phyloP scores from a whole-genome alignment of 164 flowering plant genomes.

The Houttuynia cordata region DNA sequence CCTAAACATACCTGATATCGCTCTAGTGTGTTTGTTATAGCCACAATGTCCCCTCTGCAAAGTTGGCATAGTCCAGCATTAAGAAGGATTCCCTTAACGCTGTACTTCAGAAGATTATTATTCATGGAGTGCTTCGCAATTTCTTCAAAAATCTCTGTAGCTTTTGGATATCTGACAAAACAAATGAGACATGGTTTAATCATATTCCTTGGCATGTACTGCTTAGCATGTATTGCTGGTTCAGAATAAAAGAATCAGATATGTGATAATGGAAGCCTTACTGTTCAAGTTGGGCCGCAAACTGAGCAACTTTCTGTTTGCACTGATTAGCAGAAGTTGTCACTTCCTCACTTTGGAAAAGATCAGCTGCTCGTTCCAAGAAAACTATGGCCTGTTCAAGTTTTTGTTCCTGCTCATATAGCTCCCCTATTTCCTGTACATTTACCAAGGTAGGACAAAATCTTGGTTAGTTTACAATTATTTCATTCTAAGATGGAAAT shows the following conservation, averaged over 20 bases:
- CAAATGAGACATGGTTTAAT: not conserved
- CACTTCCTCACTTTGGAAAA: conserved; percentile 74
- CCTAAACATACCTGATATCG: conserved; percentile 50
- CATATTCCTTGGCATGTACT: not conserved
- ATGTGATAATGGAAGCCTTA: conserved; percentile 19
- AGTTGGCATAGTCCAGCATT: conserved; percentile 94
- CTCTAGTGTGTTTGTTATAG: conserved; percentile 70
- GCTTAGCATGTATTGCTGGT: not conserved
- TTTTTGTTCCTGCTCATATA: conserved; percentile 57
- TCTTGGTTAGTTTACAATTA: too few relatives aligned
- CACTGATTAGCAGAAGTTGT: conserved; percentile 68
- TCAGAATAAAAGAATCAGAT: not conserved
- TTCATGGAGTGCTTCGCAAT: conserved; percentile 61
- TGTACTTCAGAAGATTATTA: conserved; percentile 76
- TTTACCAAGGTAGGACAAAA: not conserved
- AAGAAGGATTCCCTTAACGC: conserved; percentile 71
- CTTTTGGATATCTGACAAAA: conserved; percentile 40
- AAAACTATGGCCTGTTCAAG: conserved; percentile 43
- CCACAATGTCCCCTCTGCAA: conserved; percentile 73
- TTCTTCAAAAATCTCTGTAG: conserved; percentile 70
- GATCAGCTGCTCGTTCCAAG: conserved; percentile 66
- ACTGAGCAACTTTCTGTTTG: conserved; percentile 80
- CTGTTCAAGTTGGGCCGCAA: conserved; percentile 75
- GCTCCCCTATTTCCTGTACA: conserved; percentile 71
- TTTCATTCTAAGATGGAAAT: too few relatives aligned